Base-by-base conservation (phyloP, 768 basidiomycete genomes). In the Naematelia aurantialba region DNA sequence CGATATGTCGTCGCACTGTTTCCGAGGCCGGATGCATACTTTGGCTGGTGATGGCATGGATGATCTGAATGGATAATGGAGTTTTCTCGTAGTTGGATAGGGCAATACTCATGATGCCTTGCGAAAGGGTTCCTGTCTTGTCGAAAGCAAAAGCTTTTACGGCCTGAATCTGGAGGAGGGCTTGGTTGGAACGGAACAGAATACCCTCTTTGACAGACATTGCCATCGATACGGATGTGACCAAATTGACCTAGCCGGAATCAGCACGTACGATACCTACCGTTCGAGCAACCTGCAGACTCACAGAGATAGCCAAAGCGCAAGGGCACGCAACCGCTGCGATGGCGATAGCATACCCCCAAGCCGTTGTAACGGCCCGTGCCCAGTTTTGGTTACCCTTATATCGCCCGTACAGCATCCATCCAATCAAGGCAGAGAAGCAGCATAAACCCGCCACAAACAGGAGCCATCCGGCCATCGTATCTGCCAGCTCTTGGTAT, bases 131-230 rank as follows among this genome's bases (percentile, higher is more conserved):
- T 4, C 50, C 50, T 10, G 50, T 52, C 50, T 52, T 52, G 50
- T 52, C 50, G 50, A 52, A 52, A 52, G 50, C 50, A 19, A 52
- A 5, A 4, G 26, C 50, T 52, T 52, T 52, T 4, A 29, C 25
- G 14, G 14, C 4, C 4, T 19, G 10, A 11, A 25, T 25, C 10
- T 22, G 11, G 12, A 24, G 12, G 14, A 52, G 17, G 5, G 26
- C 50, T 17, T 29, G 14, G 14, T 11, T 11, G 12, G 50, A 52
- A 4, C 50, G 50, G 50, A 24, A 52, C 11, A 52, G 19, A 12
- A 52, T 25, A 22, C 50, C 50, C 27, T 22, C 50, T 25, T 26
- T 13, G 14, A 52, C 17, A 12, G 21, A 11, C 12, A 26, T 29
- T 10, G 26, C 50, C 19, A 52, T 52, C 12, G 50, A 22, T 10